Evolutionary conservation across 139 green algal species (phyloP).

Genomic region (Parachlorella kessleri): DNA sequence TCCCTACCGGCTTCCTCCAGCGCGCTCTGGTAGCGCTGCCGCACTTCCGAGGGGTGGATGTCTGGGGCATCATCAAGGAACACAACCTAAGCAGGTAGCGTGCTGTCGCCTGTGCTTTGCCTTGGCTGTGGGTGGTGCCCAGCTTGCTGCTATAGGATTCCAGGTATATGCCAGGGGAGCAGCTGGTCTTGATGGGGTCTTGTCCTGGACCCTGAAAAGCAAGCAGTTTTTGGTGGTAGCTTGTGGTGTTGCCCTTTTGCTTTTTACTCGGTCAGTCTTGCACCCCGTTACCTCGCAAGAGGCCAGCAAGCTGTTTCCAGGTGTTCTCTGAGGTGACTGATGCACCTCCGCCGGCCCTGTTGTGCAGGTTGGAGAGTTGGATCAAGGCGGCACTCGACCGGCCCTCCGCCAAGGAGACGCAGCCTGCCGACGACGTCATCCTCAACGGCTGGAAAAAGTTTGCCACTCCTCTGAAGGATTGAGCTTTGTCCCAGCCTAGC

Average conservation of each 20-base stretch:
- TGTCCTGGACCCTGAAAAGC: background rate
- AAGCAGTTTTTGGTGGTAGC: background rate
- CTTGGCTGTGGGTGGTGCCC: background rate
- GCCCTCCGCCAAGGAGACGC: constrained; percentile 24
- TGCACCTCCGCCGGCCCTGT: background rate
- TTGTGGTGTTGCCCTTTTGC: background rate
- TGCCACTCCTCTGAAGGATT: too few relatives aligned
- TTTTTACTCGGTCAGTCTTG: background rate
- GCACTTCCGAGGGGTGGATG: constrained; percentile 15
- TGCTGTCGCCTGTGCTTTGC: background rate
- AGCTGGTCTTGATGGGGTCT: too few relatives aligned
- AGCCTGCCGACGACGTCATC: constrained; percentile 13
- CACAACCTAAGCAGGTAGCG: constrained; percentile 16
- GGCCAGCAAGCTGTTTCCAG: background rate
- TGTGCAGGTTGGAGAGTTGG: constrained; percentile 24
- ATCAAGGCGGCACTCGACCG: constrained; percentile 21
- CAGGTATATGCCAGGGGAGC: too few relatives aligned
- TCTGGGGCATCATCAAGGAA: background rate
- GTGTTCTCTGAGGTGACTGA: background rate
- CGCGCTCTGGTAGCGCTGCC: constrained; percentile 12
- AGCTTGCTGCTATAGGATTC: too few relatives aligned
- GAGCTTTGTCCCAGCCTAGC: too few relatives aligned
- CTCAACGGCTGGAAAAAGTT: too few relatives aligned
- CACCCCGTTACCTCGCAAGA: background rate
- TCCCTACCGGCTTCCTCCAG: constrained; percentile 13